A percentile compares a stretch with the other conserved stretches of the same genome.
Conservation (phyloP, 441 rosid species). For the Populus hybrid region DNA sequence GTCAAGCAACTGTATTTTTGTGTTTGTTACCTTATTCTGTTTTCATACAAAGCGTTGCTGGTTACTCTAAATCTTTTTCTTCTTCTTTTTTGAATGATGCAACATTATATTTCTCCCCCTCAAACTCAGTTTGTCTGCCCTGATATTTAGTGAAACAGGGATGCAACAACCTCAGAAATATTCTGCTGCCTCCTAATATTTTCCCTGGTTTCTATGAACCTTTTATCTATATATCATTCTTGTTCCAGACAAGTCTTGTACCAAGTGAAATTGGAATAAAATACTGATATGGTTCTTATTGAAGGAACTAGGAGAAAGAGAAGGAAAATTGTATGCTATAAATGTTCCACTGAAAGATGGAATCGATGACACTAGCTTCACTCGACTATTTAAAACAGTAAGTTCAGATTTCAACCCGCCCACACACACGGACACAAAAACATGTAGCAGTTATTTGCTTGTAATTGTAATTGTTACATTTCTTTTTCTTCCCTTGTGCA, state of each 20-base stretch:
- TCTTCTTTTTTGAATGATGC: not conserved
- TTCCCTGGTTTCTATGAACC: not conserved
- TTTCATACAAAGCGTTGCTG: too few species aligned
- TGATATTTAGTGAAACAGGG: not conserved
- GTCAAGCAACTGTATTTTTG: too few species aligned
- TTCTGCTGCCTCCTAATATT: not conserved
- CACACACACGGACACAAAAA: not conserved
- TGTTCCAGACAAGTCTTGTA: slow-evolving; percentile 6
- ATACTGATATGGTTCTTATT: slow-evolving; percentile 33
- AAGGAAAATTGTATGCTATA: slow-evolving; percentile 93
- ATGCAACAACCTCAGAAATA: not conserved
- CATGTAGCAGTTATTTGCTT: too few species aligned
- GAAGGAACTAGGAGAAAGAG: slow-evolving; percentile 97
- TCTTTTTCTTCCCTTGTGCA: slow-evolving; percentile 14
- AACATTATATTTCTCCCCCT: not conserved
- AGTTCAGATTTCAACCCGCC: slow-evolving; percentile 30
- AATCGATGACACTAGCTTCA: slow-evolving; percentile 90
- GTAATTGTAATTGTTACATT: slow-evolving; percentile 41
- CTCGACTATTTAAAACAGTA: slow-evolving; percentile 89
- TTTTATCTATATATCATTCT: slow-evolving; percentile 3
- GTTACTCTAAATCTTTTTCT: not conserved
- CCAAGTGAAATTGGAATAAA: slow-evolving; percentile 16
- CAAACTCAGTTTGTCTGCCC: not conserved
- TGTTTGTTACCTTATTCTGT: too few species aligned
- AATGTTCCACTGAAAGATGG: slow-evolving; percentile 98